These are phyloP conservation scores for Phanerochaete carnosa DNA, from an alignment of 768 basidiomycete genomes.

Conservation along the genomic window DNA sequence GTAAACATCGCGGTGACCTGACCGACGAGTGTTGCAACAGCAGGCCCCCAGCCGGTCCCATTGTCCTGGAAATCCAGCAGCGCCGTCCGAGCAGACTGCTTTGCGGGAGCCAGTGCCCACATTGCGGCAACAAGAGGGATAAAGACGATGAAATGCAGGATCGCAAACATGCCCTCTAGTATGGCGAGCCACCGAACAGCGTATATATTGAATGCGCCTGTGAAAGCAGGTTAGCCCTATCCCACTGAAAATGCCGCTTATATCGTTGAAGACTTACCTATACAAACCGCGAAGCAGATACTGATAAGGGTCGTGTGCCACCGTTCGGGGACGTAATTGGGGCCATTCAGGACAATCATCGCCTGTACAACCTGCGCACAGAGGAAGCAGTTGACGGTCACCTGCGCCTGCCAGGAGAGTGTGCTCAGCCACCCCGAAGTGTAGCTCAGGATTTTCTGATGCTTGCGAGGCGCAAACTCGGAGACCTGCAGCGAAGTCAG, in stretches of 20 bases:
- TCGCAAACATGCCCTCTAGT: not conserved
- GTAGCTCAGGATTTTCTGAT: slow-evolving; percentile 3
- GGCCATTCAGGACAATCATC: not conserved
- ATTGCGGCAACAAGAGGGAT: not conserved
- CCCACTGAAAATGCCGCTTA: not conserved
- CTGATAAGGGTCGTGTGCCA: not conserved
- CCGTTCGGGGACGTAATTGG: not conserved
- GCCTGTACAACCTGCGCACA: not conserved
- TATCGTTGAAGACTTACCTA: not conserved
- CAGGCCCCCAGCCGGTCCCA: not conserved
- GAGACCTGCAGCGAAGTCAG: not conserved
- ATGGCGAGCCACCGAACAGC: not conserved
- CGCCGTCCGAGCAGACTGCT: not conserved
- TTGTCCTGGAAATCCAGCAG: not conserved
- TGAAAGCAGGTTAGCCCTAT: not conserved
- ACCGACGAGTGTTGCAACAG: not conserved
- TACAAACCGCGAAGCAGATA: not conserved
- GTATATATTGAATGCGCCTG: not conserved
- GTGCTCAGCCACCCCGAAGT: slow-evolving; percentile 3
- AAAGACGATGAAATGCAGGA: not conserved
- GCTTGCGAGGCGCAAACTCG: not conserved
- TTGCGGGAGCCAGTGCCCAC: slow-evolving; percentile 1
- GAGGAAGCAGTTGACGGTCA: not conserved
- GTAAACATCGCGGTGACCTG: slow-evolving; percentile 5
- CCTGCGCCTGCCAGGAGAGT: not conserved